A percentile compares a stretch with the other conserved stretches of the same genome.
These are phyloP conservation scores for grape (Vitis vinifera) DNA, from an alignment of 164 flowering plant genomes.

Conservation along the genomic window ASM3070453v1 NC_081811.1:27331501-27332000, in stretches of 20 bases:
- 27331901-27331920: not conserved
- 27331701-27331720: too few species aligned
- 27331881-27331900: slow-evolving; percentile 67
- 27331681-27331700: too few species aligned
- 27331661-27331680: too few species aligned
- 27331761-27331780: slow-evolving; percentile 94
- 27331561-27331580: not conserved
- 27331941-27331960: not conserved
- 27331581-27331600: not conserved
- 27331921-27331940: slow-evolving; percentile 7
- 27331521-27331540: not conserved
- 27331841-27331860: slow-evolving; percentile 93
- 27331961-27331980: not conserved
- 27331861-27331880: slow-evolving; percentile 98
- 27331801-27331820: slow-evolving; percentile 98
- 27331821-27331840: slow-evolving; percentile 96
- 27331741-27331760: slow-evolving; percentile 79
- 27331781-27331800: slow-evolving; percentile 95
- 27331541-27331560: not conserved
- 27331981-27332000: slow-evolving; percentile 69
- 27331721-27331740: not conserved
- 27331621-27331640: too few species aligned
- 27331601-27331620: not conserved
- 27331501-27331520: not conserved
- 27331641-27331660: too few species aligned